Conservation (phyloP, 2,329 filamentous ascomycete species). For the Trichoderma semiorbis region DNA sequence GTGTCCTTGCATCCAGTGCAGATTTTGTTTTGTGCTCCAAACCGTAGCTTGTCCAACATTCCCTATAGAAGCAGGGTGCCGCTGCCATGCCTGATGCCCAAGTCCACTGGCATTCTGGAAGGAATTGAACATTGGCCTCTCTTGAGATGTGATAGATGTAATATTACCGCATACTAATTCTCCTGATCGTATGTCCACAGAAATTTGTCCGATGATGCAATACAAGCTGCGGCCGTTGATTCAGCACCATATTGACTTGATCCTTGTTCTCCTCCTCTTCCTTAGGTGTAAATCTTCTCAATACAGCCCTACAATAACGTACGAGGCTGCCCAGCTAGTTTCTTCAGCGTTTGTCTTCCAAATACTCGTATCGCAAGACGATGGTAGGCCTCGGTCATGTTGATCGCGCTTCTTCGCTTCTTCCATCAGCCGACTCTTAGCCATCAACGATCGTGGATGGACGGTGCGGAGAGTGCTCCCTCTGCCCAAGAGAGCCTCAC, state of each 20-base stretch:
- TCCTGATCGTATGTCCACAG: neutral
- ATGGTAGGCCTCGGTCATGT: neutral
- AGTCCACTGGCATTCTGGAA: neutral
- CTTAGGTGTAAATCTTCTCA: accelerated
- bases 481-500: neutral
- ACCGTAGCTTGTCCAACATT: neutral
- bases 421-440: neutral
- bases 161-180: neutral
- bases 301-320: neutral
- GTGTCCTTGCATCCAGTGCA: neutral
- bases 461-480: neutral
- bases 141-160: neutral
- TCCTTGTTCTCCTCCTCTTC: neutral
- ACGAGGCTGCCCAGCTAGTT: neutral
- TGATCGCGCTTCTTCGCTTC: neutral
- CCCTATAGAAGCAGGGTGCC: neutral
- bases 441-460: neutral
- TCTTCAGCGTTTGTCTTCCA: neutral
- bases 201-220: neutral
- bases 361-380: neutral
- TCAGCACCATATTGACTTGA: neutral
- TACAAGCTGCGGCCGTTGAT: neutral
- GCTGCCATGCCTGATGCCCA: neutral
- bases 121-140: neutral
- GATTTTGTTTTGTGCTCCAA: neutral